Conservation (phyloP, 345 rosid species). For the Gossypium stocksii region DNA sequence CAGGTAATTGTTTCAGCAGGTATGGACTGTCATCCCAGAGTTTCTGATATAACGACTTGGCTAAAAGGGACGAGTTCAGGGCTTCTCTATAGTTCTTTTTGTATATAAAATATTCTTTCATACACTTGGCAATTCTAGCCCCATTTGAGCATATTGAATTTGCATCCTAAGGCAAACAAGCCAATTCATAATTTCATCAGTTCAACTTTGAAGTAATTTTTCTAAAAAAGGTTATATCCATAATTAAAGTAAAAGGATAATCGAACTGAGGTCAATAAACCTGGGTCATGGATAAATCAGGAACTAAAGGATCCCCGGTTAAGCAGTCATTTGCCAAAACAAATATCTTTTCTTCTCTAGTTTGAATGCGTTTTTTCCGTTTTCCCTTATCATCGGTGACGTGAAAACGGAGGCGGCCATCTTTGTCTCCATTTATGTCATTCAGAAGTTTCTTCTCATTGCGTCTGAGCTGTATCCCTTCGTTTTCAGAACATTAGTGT, state of each 20-base stretch:
- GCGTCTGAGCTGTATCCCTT: constrained; percentile 99
- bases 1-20: constrained; percentile 86
- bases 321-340: constrained; percentile 85
- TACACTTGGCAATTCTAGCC: constrained; percentile 83
- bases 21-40: constrained; percentile 96
- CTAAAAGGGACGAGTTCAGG: constrained; percentile 59
- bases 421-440: constrained; percentile 79
- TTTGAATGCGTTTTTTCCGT: constrained; percentile 86
- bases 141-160: constrained; percentile 81
- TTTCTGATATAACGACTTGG: constrained; percentile 87
- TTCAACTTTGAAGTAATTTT: constrained; percentile 18
- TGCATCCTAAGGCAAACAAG: constrained; percentile 56
- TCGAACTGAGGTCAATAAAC: constrained; percentile 27
- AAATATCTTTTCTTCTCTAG: constrained; percentile 92
- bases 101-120: constrained; percentile 85
- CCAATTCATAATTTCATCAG: constrained; percentile 21
- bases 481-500: constrained; percentile 25
- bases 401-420: constrained; percentile 82
- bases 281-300: constrained; percentile 88
- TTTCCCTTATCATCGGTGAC: constrained; percentile 72
- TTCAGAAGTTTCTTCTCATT: constrained; percentile 92
- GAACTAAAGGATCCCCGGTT: constrained; percentile 90
- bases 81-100: constrained; percentile 81
- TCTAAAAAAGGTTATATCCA: constrained; percentile 4
- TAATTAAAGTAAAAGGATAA: background rate